Conservation (phyloP, 305 asterid species). For the Striga hermonthica region DNA sequence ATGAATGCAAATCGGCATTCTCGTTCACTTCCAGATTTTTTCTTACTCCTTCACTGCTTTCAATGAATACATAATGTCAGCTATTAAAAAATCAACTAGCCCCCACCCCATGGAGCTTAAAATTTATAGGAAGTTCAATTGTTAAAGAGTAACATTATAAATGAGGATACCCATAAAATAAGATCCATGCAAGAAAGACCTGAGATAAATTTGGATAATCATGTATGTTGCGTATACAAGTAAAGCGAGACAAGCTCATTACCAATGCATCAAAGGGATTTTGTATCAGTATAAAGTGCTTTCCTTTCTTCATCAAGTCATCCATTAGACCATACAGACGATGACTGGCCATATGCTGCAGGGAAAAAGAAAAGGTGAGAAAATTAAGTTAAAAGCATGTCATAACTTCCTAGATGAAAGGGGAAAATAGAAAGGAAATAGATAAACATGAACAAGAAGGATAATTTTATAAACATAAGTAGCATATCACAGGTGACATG, state of each 20-base stretch:
- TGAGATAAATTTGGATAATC: conserved; percentile 12
- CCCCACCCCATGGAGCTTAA: background rate
- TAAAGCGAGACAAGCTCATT: conserved; percentile 30
- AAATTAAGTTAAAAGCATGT: conserved; percentile 1
- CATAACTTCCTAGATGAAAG: background rate
- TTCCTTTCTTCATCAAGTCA: conserved; percentile 60
- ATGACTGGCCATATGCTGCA: conserved; percentile 91
- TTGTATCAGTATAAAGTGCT: conserved; percentile 57
- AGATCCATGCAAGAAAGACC: conserved; percentile 13
- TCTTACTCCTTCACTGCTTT: background rate
- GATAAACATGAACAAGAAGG: background rate
- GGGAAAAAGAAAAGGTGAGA: conserved; percentile 25
- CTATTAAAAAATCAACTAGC: background rate
- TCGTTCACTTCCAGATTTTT: conserved; percentile 24
- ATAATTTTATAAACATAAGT: background rate
- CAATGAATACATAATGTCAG: conserved; percentile 4
- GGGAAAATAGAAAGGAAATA: too few species aligned
- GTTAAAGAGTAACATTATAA: conserved; percentile 1
- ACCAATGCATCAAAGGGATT: conserved; percentile 86
- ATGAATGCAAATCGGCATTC: conserved; percentile 11
- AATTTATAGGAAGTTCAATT: background rate
- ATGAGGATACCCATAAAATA: conserved; percentile 14
- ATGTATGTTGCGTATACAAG: background rate
- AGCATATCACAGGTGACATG: background rate
- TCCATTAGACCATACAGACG: conserved; percentile 56